phyloP scores from a whole-genome alignment of 805 yeast species.

The Wickerhamomyces bisporus region DNA sequence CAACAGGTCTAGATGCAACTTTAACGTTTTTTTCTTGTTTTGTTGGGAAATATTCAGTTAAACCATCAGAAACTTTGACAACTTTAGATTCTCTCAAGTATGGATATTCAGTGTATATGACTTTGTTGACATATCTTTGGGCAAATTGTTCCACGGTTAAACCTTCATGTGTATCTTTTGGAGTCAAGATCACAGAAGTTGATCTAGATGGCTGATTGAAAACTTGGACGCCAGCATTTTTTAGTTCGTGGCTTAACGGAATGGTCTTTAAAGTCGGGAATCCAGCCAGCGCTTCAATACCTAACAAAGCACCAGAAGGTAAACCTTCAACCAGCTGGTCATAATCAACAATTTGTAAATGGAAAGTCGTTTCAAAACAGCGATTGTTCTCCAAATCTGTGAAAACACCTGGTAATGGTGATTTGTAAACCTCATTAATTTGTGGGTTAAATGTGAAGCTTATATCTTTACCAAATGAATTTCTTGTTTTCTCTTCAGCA shows the following conservation, averaged over 20 bases:
- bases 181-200: conserved; percentile 67
- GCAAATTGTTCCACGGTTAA: conserved; percentile 60
- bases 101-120: conserved; percentile 87
- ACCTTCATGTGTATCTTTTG: conserved; percentile 52
- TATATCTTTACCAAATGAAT: conserved; percentile 67
- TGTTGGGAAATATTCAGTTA: conserved; percentile 37
- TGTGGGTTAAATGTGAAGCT: conserved; percentile 74
- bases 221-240: conserved; percentile 60
- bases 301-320: conserved; percentile 59
- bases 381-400: conserved; percentile 74
- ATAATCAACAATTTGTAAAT: conserved; percentile 42
- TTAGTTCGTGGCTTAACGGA: conserved; percentile 50
- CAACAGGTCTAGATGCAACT: conserved; percentile 34
- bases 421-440: conserved; percentile 55
- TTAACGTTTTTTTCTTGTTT: conserved; percentile 28
- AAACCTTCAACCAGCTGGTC: conserved; percentile 48
- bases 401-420: conserved; percentile 76
- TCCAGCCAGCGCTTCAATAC: conserved; percentile 75
- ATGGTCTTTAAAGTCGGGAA: conserved; percentile 81
- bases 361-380: conserved; percentile 59
- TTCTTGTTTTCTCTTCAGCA: conserved; percentile 69
- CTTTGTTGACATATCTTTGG: conserved; percentile 51
- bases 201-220: conserved; percentile 84
- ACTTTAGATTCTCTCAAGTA: conserved; percentile 76
- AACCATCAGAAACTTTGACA: conserved; percentile 52